Percentiles rank a stretch among this genome's conserved stretches.
Evolutionary conservation across 2,329 filamentous ascomycete genomes (phyloP).

Genomic region (Colletotrichum tofieldiae): DNA sequence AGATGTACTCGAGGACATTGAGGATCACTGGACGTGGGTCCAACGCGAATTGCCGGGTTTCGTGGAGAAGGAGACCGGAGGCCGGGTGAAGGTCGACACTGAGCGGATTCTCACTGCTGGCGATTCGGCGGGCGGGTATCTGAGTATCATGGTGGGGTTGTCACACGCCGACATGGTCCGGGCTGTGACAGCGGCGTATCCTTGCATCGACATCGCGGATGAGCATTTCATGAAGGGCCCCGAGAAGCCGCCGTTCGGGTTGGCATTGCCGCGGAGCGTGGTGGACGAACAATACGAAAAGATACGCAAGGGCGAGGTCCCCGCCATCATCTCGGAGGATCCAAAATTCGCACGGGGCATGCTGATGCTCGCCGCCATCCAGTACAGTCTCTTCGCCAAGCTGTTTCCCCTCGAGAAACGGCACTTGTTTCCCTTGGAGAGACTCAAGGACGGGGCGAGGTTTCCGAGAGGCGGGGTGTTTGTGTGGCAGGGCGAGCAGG

Average conservation of each 20-base stretch:
- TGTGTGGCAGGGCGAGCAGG: constrained; percentile 29
- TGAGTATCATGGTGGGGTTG: constrained; percentile 44
- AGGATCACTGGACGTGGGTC: constrained; percentile 49
- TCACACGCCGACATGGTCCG: constrained; percentile 46
- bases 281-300: constrained; percentile 25
- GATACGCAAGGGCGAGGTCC: constrained; percentile 1
- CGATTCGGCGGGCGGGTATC: constrained; percentile 48
- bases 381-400: neutral
- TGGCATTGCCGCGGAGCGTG: constrained; percentile 1
- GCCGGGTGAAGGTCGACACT: constrained; percentile 38
- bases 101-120: constrained; percentile 23
- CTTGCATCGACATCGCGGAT: constrained; percentile 43
- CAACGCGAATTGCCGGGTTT: constrained; percentile 41
- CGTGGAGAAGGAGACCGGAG: constrained; percentile 39
- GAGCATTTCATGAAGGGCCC: constrained; percentile 8
- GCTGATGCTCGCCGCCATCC: constrained; percentile 13
- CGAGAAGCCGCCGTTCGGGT: constrained; percentile 8
- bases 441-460: constrained; percentile 13
- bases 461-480: constrained; percentile 30
- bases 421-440: constrained; percentile 15
- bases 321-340: constrained; percentile 16
- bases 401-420: constrained; percentile 4
- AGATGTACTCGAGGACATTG: constrained; percentile 48
- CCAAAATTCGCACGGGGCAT: constrained; percentile 1
- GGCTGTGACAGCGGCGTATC: constrained; percentile 44